Percentiles rank a stretch among this genome's conserved stretches.
Evolutionary conservation across 441 rosid species (phyloP).

Genomic region (Erodium texanum): DNA sequence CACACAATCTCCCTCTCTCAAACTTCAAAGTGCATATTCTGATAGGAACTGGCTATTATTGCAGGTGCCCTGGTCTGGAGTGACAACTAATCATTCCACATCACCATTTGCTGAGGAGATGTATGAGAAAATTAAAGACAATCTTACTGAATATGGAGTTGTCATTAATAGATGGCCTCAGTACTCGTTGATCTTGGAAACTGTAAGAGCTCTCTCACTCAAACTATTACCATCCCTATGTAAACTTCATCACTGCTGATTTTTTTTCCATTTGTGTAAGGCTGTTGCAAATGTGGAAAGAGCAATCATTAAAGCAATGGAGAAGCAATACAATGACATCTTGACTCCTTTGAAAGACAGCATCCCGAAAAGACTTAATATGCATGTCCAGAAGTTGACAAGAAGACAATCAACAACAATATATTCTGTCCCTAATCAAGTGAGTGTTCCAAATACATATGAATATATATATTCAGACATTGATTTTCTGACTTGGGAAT

Average conservation of each 20-base stretch:
- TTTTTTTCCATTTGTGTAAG: constrained; percentile 29
- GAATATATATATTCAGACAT: neutral
- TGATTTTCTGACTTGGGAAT: neutral
- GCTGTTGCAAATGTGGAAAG: constrained; percentile 75
- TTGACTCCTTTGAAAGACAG: constrained; percentile 81
- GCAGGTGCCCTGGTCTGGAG: constrained; percentile 91
- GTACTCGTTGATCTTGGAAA: constrained; percentile 74
- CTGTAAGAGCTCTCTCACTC: constrained; percentile 36
- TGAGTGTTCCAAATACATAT: constrained; percentile 24
- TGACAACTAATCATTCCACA: constrained; percentile 71
- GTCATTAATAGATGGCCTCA: constrained; percentile 92
- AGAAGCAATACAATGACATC: constrained; percentile 80
- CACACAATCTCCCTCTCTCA: neutral
- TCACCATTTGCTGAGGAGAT: constrained; percentile 94
- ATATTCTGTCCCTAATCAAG: constrained; percentile 77
- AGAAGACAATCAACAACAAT: constrained; percentile 72
- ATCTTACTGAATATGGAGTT: constrained; percentile 70
- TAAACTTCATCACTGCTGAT: neutral
- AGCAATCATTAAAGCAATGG: constrained; percentile 74
- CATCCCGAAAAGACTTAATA: constrained; percentile 75
- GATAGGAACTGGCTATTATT: constrained; percentile 22
- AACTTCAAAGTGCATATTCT: constrained; percentile 9
- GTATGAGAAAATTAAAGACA: constrained; percentile 71
- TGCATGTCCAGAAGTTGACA: constrained; percentile 92
- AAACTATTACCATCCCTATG: neutral